These are phyloP conservation scores for Yamadazyma endophytica DNA, from an alignment of 805 yeast species.

Conservation along the genomic window DNA sequence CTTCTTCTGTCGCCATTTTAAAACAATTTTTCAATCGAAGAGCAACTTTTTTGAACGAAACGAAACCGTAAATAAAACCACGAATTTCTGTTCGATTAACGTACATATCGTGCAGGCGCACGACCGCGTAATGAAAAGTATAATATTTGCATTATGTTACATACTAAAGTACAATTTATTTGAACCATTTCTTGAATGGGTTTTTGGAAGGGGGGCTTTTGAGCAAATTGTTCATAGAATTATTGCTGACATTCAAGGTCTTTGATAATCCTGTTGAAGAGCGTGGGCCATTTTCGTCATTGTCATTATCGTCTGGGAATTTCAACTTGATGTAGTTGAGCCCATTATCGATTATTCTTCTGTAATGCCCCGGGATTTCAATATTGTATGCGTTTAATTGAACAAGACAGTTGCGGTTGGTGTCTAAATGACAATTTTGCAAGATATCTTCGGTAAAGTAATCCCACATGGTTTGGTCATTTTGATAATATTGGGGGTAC, in stretches of 20 bases:
- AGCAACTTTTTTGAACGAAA: too few species aligned
- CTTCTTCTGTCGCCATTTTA: slow-evolving; percentile 23
- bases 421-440: slow-evolving; percentile 25
- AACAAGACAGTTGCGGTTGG: slow-evolving; percentile 25
- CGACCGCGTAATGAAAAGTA: too few species aligned
- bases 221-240: neutral
- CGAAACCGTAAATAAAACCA: too few species aligned
- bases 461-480: slow-evolving; percentile 29
- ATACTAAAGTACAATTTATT: too few species aligned
- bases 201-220: slow-evolving; percentile 21
- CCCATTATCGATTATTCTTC: slow-evolving; percentile 29
- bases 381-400: slow-evolving; percentile 22
- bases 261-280: neutral
- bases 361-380: slow-evolving; percentile 20
- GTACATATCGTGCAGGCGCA: too few species aligned
- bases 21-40: too few species aligned
- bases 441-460: slow-evolving; percentile 28
- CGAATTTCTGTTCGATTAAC: too few species aligned
- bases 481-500: slow-evolving; percentile 22
- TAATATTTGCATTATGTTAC: too few species aligned
- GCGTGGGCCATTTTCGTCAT: too few species aligned
- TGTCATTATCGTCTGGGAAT: slow-evolving; percentile 23
- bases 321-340: slow-evolving; percentile 26
- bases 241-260: neutral
- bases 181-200: slow-evolving; percentile 39